Percentiles rank a stretch among this genome's conserved stretches.
phyloP scores from a whole-genome alignment of 768 basidiomycete species.

The Boletus vermiculosoides region DNA sequence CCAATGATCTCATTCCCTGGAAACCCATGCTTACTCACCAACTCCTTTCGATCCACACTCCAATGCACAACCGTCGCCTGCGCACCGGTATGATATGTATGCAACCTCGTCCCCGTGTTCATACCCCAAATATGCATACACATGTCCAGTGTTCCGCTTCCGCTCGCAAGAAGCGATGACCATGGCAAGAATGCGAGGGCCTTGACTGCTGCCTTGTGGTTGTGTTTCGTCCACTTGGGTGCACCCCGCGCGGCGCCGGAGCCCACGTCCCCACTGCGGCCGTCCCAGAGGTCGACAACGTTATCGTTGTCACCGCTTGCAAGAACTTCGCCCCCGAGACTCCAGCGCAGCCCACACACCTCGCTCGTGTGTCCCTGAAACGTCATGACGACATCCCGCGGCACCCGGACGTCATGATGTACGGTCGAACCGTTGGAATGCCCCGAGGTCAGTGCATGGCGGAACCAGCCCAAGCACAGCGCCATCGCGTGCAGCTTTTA shows the following conservation, averaged over 20 bases:
- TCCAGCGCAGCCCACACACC: too few relatives aligned
- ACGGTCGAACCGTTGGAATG: too few relatives aligned
- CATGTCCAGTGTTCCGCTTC: slow-evolving; percentile 62
- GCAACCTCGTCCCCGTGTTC: slow-evolving; percentile 87
- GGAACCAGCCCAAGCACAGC: too few relatives aligned
- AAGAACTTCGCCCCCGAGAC: too few relatives aligned
- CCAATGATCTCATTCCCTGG: slow-evolving; percentile 83
- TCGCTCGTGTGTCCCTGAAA: too few relatives aligned
- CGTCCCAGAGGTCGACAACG: too few relatives aligned
- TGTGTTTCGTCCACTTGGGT: slow-evolving; percentile 89
- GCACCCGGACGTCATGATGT: too few relatives aligned
- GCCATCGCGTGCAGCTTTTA: too few relatives aligned
- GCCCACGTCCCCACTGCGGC: neutral
- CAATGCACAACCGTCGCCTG: slow-evolving; percentile 73
- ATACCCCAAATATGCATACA: slow-evolving; percentile 84
- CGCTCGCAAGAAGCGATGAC: slow-evolving; percentile 87
- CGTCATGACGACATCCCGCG: too few relatives aligned
- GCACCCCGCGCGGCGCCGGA: slow-evolving; percentile 47
- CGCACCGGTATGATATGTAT: slow-evolving; percentile 76
- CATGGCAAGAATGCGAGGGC: slow-evolving; percentile 97
- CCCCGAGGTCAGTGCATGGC: too few relatives aligned
- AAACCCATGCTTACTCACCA: slow-evolving; percentile 92
- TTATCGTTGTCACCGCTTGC: too few relatives aligned
- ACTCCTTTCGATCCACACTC: slow-evolving; percentile 75
- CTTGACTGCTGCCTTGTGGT: slow-evolving; percentile 88